Conservation (phyloP, 1,139 yeast genomes). For the Meyerozyma carpophila region DNA sequence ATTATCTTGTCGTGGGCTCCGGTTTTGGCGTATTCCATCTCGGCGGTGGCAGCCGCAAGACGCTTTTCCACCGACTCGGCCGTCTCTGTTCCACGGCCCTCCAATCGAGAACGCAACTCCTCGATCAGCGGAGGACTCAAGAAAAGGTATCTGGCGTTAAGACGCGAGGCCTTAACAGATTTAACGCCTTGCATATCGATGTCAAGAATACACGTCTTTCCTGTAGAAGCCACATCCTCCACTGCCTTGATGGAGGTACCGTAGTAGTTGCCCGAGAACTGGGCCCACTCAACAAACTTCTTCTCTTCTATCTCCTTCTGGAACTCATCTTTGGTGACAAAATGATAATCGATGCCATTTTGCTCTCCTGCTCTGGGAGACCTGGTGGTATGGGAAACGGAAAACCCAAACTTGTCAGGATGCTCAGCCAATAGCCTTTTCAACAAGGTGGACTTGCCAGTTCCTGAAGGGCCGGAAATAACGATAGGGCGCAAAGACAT, state of each 20-base stretch:
- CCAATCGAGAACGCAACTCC: constrained; percentile 64
- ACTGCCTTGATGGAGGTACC: constrained; percentile 91
- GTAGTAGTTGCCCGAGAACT: constrained; percentile 93
- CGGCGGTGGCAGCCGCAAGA: constrained; percentile 79
- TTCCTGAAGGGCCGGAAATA: constrained; percentile 94
- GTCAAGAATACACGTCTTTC: constrained; percentile 81
- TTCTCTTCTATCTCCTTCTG: constrained; percentile 63
- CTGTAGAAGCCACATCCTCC: constrained; percentile 60
- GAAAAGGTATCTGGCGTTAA: constrained; percentile 82
- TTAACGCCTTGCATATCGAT: constrained; percentile 99
- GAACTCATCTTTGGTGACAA: constrained; percentile 74
- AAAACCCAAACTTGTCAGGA: constrained; percentile 87
- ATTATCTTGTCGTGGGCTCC: constrained; percentile 90
- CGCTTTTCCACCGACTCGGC: constrained; percentile 78
- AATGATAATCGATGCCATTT: constrained; percentile 86
- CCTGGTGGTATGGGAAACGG: constrained; percentile 93
- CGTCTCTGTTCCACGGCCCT: constrained; percentile 92
- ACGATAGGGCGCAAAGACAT: constrained; percentile 73
- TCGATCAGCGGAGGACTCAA: constrained; percentile 91
- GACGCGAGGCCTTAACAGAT: constrained; percentile 74
- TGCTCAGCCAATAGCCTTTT: constrained; percentile 85
- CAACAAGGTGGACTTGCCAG: constrained; percentile 92
- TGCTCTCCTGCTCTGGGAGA: constrained; percentile 87
- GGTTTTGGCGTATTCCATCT: constrained; percentile 74
- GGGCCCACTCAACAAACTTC: constrained; percentile 95